phyloP scores from a whole-genome alignment of 148 eudicot genomes.

The Spergularia bocconei region DNA sequence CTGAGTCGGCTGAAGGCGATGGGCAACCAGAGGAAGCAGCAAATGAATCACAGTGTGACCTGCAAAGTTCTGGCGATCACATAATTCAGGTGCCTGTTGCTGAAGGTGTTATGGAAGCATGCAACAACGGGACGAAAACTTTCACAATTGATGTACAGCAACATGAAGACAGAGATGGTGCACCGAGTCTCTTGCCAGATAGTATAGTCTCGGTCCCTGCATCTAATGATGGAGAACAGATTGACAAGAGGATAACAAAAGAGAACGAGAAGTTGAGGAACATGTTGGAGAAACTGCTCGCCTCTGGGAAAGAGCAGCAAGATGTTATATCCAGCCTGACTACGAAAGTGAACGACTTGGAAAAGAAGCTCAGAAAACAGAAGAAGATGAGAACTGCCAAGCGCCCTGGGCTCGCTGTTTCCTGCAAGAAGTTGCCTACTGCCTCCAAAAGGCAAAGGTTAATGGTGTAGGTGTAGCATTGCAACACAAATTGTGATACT shows the following conservation, averaged over 20 bases:
- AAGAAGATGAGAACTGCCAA: slow-evolving; percentile 36
- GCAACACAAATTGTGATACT: slow-evolving; percentile 1
- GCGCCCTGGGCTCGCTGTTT: slow-evolving; percentile 13
- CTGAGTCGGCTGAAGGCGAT: neutral
- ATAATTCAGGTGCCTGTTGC: neutral
- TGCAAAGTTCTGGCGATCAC: neutral
- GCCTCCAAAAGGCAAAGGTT: neutral
- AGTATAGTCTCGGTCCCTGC: neutral
- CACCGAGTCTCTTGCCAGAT: neutral
- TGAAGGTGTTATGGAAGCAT: neutral
- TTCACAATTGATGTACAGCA: neutral
- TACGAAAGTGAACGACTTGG: slow-evolving; percentile 55
- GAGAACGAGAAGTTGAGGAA: slow-evolving; percentile 59
- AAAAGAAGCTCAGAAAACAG: slow-evolving; percentile 46
- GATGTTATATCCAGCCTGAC: slow-evolving; percentile 46
- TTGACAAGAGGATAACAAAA: slow-evolving; percentile 32
- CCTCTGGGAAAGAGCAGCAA: slow-evolving; percentile 61
- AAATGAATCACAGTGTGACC: neutral
- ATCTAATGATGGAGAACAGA: slow-evolving; percentile 4
- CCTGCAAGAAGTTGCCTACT: slow-evolving; percentile 15
- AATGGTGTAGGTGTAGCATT: slow-evolving; percentile 15
- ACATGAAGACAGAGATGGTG: neutral
- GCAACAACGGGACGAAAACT: too few species aligned
- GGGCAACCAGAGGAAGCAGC: neutral
- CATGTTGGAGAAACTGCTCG: slow-evolving; percentile 52